Evolutionary conservation across 805 yeast genomes (phyloP), one percentile per base, ranked within the genome.

Genomic region (Dipodascopsis uninucleata): DNA sequence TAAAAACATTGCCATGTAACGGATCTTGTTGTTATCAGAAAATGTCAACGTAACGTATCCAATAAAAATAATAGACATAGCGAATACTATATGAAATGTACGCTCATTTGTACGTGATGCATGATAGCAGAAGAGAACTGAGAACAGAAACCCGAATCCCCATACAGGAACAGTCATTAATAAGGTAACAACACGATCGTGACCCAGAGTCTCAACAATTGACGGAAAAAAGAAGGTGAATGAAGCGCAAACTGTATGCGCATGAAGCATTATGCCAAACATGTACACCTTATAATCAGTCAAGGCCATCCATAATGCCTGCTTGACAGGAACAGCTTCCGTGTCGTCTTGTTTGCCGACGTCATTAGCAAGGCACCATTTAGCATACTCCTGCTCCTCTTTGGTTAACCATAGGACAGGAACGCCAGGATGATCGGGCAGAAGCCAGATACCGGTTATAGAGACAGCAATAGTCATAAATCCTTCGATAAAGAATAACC

Each of bases 151-250:
- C 0, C 80, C 79, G 43, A 74, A 54, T 37, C 72, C 60, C 57
- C 76, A 78, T 10, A 81, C 81, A 16, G 81, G 82, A 22, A 77
- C 80, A 8, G 81, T 75, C 45, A 77, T 63, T 52, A 75, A 72
- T 43, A 77, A 65, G 3, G 81, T 74, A 28, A 71, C 66, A 32
- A 74, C 67, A 40, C 70, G 67, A 56, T 61, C 56, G 51, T 75
- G 77, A 35, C 75, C 71, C 49, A 78, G 64, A 10, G 80, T 75
- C 50, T 67, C 56, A 14, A 78, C 79, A 24, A 78, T 76, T 1
- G 79, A 68, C 24, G 81, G 82, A 66, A 76, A 77, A 61, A 75
- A 77, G 58, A 76, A 72, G 4, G 79, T 73, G 33, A 75, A 31
- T 10, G 52, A 39, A 22, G 38, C 36, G 8, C 51, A 32, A 24